Conservation (phyloP, 2,329 filamentous ascomycete species). For the Graphilbum sp. region DNA sequence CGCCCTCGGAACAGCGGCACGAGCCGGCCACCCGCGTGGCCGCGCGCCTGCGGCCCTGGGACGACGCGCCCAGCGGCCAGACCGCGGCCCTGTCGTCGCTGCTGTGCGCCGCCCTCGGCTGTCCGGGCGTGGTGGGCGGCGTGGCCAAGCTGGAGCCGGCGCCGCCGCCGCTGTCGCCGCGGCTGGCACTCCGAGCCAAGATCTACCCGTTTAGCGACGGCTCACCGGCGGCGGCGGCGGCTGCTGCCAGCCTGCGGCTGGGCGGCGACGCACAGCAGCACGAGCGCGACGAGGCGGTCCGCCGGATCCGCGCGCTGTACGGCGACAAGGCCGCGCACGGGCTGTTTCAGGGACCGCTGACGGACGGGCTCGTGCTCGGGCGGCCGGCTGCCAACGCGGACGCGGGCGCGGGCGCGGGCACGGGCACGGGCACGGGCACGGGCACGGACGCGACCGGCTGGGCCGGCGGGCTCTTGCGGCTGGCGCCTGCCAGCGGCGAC, state of each 20-base stretch:
- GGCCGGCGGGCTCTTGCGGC: slow-evolving; percentile 70
- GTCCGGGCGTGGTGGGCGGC: slow-evolving; percentile 61
- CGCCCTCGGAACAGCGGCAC: slow-evolving; percentile 40
- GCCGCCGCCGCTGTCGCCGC: slow-evolving; percentile 47
- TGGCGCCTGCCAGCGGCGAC: slow-evolving; percentile 30
- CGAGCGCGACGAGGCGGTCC: slow-evolving; percentile 61
- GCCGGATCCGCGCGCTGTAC: slow-evolving; percentile 58
- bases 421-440: too few relatives aligned
- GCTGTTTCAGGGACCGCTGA: slow-evolving; percentile 68
- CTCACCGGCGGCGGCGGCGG: neutral
- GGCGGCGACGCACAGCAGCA: slow-evolving; percentile 75
- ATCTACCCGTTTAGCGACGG: slow-evolving; percentile 58
- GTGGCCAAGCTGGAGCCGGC: slow-evolving; percentile 79
- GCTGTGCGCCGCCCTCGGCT: slow-evolving; percentile 59
- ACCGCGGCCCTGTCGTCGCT: slow-evolving; percentile 64
- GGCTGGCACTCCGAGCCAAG: slow-evolving; percentile 40
- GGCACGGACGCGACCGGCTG: slow-evolving; percentile 38
- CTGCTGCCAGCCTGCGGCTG: slow-evolving; percentile 48
- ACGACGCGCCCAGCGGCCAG: slow-evolving; percentile 69
- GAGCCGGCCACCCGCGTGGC: slow-evolving; percentile 53
- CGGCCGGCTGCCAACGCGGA: too few relatives aligned
- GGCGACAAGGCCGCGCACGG: slow-evolving; percentile 39
- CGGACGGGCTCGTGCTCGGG: slow-evolving; percentile 69
- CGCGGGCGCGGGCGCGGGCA: too few relatives aligned
- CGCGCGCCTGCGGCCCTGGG: slow-evolving; percentile 62